Evolutionary conservation across 768 basidiomycete genomes (phyloP).

Genomic region (Leucocoprinus leucothites): DNA sequence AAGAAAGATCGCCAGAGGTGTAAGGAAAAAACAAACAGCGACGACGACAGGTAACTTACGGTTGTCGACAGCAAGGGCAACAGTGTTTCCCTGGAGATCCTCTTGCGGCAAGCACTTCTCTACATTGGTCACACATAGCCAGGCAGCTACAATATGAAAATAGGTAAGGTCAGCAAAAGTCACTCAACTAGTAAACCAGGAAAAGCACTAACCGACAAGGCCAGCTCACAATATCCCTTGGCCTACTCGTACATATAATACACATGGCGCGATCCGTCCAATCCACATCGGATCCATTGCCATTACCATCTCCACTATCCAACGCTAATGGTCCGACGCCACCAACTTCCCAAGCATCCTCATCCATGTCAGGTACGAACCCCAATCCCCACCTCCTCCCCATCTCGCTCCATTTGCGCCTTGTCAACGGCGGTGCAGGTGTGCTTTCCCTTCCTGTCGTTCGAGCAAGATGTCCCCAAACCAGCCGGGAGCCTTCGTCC

Average conservation of each 20-base stretch:
- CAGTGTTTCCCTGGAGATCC: slow-evolving; percentile 55
- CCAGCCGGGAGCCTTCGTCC: slow-evolving; percentile 19
- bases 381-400: slow-evolving; percentile 16
- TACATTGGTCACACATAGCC: slow-evolving; percentile 63
- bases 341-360: slow-evolving; percentile 17
- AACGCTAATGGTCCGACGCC: background rate
- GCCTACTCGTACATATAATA: slow-evolving; percentile 70
- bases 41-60: slow-evolving; percentile 25
- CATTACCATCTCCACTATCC: slow-evolving; percentile 7
- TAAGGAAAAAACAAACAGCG: background rate
- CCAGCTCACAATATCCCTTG: slow-evolving; percentile 77
- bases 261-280: slow-evolving; percentile 34
- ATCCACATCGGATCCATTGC: slow-evolving; percentile 17
- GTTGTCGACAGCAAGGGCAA: slow-evolving; percentile 66
- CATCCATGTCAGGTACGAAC: slow-evolving; percentile 17
- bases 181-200: slow-evolving; percentile 14
- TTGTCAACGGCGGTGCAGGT: slow-evolving; percentile 7
- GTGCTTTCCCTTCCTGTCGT: slow-evolving; percentile 16
- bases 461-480: slow-evolving; percentile 25
- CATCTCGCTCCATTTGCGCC: slow-evolving; percentile 8
- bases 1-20: slow-evolving; percentile 17
- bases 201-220: slow-evolving; percentile 61
- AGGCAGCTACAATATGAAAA: slow-evolving; percentile 38
- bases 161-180: background rate
- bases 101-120: slow-evolving; percentile 56